phyloP scores from a whole-genome alignment of 306 rosid genomes.

The Cicer judaicum region DNA sequence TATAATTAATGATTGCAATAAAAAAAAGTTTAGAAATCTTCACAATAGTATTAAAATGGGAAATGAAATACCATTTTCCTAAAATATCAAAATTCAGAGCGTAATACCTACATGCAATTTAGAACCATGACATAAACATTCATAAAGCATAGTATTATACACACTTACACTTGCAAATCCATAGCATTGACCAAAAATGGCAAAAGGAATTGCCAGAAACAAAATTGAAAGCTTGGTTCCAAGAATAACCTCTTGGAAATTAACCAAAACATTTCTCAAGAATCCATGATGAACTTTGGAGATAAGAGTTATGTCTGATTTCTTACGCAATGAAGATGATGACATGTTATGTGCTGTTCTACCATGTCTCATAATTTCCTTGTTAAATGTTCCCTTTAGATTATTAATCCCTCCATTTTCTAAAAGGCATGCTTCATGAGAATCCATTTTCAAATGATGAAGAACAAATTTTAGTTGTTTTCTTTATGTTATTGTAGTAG shows the following conservation, averaged over 20 bases:
- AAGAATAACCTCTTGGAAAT: conserved; percentile 70
- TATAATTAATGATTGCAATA: too few species aligned
- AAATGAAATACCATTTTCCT: too few species aligned
- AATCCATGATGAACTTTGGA: conserved; percentile 54
- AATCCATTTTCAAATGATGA: conserved; percentile 46
- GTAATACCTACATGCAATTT: too few species aligned
- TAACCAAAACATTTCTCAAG: conserved; percentile 50
- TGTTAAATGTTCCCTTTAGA: conserved; percentile 49
- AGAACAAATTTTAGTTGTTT: too few species aligned
- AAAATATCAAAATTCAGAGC: too few species aligned
- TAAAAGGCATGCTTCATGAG: conserved; percentile 47
- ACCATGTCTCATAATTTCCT: conserved; percentile 52
- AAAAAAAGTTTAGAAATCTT: too few species aligned
- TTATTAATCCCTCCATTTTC: conserved; percentile 55
- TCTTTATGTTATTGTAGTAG: neutral
- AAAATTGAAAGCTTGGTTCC: conserved; percentile 78
- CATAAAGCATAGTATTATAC: too few species aligned
- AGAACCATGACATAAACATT: too few species aligned
- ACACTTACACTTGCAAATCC: conserved; percentile 57
- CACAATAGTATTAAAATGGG: too few species aligned
- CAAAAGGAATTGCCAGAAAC: conserved; percentile 74
- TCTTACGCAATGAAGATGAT: conserved; percentile 65
- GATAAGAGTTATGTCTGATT: conserved; percentile 62
- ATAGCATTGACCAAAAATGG: conserved; percentile 53
- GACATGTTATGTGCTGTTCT: conserved; percentile 78